Evolutionary conservation across 2,329 filamentous ascomycete genomes (phyloP).

Genomic region (Rasamsonia emersonii): DNA sequence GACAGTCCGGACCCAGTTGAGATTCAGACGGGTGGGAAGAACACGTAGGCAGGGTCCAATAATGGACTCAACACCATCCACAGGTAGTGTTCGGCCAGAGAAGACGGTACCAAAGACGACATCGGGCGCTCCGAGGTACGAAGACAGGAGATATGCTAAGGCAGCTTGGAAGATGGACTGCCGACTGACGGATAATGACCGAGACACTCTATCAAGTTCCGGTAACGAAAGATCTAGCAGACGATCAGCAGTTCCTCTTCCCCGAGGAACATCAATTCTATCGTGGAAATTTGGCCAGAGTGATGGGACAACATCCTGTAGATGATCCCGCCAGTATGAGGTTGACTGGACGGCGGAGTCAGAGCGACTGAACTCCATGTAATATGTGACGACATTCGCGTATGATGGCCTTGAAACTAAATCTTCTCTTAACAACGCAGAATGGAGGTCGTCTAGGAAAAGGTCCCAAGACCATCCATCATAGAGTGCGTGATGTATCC

Average conservation of each 20-base stretch:
- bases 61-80: constrained; percentile 61
- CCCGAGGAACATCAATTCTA: constrained; percentile 15
- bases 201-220: constrained; percentile 29
- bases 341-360: constrained; percentile 35
- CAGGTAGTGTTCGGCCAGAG: constrained; percentile 68
- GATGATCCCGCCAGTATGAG: constrained; percentile 62
- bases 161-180: constrained; percentile 72
- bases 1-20: constrained; percentile 44
- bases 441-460: constrained; percentile 57
- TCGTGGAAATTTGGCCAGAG: constrained; percentile 53
- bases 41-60: constrained; percentile 74
- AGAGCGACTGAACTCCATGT: constrained; percentile 22
- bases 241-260: constrained; percentile 19
- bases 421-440: constrained; percentile 34
- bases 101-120: constrained; percentile 69
- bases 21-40: constrained; percentile 60
- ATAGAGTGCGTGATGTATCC: constrained; percentile 76
- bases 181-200: constrained; percentile 44
- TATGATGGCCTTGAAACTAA: constrained; percentile 49
- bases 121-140: constrained; percentile 57
- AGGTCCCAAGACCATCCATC: constrained; percentile 91
- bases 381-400: constrained; percentile 47
- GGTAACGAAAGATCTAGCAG: constrained; percentile 27
- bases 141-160: constrained; percentile 55
- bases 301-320: constrained; percentile 49